A percentile compares a stretch with the other conserved stretches of the same genome.
Conservation (phyloP, 805 yeast genomes). For the Metschnikowia peoriensis region DNA sequence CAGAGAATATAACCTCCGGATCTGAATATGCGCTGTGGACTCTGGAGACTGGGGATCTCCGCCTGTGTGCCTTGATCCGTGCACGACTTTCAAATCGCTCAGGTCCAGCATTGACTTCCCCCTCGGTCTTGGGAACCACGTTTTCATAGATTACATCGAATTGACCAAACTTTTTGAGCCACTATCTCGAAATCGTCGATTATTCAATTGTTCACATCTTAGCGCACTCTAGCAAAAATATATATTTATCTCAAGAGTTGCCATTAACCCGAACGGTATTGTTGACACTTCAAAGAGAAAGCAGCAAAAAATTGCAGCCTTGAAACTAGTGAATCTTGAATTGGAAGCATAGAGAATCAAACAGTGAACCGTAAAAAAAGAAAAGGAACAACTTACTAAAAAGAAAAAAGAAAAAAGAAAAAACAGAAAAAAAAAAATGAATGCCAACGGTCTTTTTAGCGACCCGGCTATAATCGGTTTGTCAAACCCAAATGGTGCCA, state of each 20-base stretch:
- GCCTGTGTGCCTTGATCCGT: neutral
- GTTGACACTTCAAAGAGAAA: neutral
- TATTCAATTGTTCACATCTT: too few species aligned
- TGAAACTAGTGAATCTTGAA: neutral
- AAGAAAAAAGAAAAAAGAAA: too few species aligned
- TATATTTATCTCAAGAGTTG: too few species aligned
- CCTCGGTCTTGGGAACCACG: neutral
- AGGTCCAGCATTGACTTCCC: constrained; percentile 3
- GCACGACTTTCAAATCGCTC: constrained; percentile 2
- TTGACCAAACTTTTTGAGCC: neutral
- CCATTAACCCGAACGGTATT: neutral
- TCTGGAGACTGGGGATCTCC: neutral
- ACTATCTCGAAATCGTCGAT: neutral
- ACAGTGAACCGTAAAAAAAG: too few species aligned
- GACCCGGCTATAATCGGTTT: constrained; percentile 20
- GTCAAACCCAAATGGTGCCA: constrained; percentile 6
- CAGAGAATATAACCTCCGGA: too few species aligned
- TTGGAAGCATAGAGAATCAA: neutral
- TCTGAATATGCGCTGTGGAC: neutral
- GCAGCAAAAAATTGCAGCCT: neutral
- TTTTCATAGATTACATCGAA: too few species aligned
- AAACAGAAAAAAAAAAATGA: neutral
- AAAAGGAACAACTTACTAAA: too few species aligned
- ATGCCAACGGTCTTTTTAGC: constrained; percentile 7
- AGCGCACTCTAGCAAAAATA: too few species aligned